phyloP scores from a whole-genome alignment of 75 land plant species.

The Isoetes taiwanensis region DNA sequence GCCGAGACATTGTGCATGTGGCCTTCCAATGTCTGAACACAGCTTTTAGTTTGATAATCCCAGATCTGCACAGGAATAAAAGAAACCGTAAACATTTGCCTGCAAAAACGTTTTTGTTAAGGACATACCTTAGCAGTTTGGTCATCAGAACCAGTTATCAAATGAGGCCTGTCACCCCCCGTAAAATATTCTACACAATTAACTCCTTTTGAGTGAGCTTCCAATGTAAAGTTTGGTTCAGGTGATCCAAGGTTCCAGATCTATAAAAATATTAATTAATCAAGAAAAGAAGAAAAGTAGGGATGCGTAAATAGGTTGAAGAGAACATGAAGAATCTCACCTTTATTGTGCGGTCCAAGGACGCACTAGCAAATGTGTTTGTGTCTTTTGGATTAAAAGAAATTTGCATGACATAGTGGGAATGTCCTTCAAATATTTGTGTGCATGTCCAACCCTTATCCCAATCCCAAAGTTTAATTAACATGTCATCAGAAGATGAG shows the following conservation, averaged over 20 bases:
- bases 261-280: conserved; percentile 24
- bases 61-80: conserved; percentile 41
- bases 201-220: conserved; percentile 78
- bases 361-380: conserved; percentile 79
- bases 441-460: conserved; percentile 94
- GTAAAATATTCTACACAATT: conserved; percentile 85
- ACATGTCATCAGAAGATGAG: conserved; percentile 97
- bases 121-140: conserved; percentile 91
- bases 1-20: conserved; percentile 85
- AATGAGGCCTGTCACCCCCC: conserved; percentile 36
- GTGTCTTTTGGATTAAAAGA: conserved; percentile 89
- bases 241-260: conserved; percentile 92
- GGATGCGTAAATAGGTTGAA: no score
- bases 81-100: no score
- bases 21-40: conserved; percentile 80
- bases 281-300: no score
- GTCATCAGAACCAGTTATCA: conserved; percentile 79
- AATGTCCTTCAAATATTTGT: conserved; percentile 93
- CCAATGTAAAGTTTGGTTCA: conserved; percentile 74
- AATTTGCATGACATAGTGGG: conserved; percentile 99
- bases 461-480: conserved; percentile 99
- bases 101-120: no score
- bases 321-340: no score
- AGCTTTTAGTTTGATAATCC: conserved; percentile 81
- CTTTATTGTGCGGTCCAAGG: conserved; percentile 83